Base-by-base conservation (phyloP, 192 early-diverging fungal species). In the Podila epicladia region DNA sequence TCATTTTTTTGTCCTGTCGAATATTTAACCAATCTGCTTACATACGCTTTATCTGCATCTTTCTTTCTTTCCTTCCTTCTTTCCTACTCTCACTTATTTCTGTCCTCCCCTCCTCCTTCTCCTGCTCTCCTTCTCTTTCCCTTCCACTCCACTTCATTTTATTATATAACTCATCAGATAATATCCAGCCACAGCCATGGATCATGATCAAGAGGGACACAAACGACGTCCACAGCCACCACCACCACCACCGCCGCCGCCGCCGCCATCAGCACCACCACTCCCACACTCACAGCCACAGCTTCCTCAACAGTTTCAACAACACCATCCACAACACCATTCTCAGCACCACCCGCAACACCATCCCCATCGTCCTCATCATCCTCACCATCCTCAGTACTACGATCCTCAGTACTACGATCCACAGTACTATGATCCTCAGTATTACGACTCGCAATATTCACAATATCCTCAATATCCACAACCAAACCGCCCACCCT, bases 1-100 rank as follows among this genome's bases (percentile, higher is more conserved):
- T 72, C 41, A 3, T 29, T 29, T 15, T 13, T 45, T 45, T 45
- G 41, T 45, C 41, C 13, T 45, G 41, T 15, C 15, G 11, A 82
- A 65, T 71, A 69, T 28, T 57, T 53, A 35, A 60, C 73, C 29
- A 55, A 74, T 76, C 62, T 64, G 32, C 64, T 82, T 67, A 71
- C 62, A 68, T 13, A 29, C 55, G 22, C 13, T 48, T 51, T 17
- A 57, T 45, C 41, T 45, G 11, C 49, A 33, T 48, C 26, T 22
- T 64, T 35, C 69, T 51, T 69, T 62, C 24, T 8, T 63, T 48
- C 41, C 57, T 49, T 28, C 60, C 19, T 37, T 49, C 19, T 65
- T 65, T 71, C n/a, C 19, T 50, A 58, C 57, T 61, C 26, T 53
- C 37, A 31, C 35, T 53, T 8, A 24, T 35, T 55, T 57, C 59